These are phyloP conservation scores for Begonia peltatifolia DNA, from an alignment of 306 rosid genomes.

Conservation along the genomic window DNA sequence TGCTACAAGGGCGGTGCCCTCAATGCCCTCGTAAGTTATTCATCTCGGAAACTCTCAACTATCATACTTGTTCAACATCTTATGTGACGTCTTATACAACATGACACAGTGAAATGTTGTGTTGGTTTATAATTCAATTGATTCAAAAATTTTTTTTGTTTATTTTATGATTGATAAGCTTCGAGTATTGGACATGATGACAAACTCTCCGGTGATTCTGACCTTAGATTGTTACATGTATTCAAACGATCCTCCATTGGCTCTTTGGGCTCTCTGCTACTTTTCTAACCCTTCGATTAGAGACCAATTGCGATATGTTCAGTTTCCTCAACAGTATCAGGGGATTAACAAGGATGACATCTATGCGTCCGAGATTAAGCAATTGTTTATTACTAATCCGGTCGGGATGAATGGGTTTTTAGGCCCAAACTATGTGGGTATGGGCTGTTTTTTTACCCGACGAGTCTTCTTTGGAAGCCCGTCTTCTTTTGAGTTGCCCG, in stretches of 20 bases:
- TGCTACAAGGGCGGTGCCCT: constrained; percentile 43
- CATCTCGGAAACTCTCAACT: too few relatives aligned
- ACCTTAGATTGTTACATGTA: constrained; percentile 28
- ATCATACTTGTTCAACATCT: too few relatives aligned
- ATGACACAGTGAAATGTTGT: too few relatives aligned
- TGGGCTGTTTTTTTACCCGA: constrained; percentile 17
- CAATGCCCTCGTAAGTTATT: constrained; percentile 19
- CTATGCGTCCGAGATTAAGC: not conserved
- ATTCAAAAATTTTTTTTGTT: too few relatives aligned
- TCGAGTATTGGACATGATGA: constrained; percentile 29
- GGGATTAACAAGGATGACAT: constrained; percentile 6
- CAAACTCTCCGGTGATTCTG: constrained; percentile 25
- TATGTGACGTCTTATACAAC: too few relatives aligned
- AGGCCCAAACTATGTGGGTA: constrained; percentile 17
- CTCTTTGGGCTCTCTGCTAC: constrained; percentile 18
- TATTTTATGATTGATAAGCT: constrained; percentile 10
- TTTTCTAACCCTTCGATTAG: constrained; percentile 6
- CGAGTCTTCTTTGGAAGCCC: constrained; percentile 24
- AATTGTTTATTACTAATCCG: not conserved
- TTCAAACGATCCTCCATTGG: constrained; percentile 28
- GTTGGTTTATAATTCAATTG: too few relatives aligned
- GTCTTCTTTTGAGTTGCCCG: not conserved
- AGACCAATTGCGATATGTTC: constrained; percentile 10
- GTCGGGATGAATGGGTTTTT: constrained; percentile 13
- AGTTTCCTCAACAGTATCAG: constrained; percentile 23